Base-by-base conservation (phyloP, 345 rosid species). In the Acer negundo region DNA sequence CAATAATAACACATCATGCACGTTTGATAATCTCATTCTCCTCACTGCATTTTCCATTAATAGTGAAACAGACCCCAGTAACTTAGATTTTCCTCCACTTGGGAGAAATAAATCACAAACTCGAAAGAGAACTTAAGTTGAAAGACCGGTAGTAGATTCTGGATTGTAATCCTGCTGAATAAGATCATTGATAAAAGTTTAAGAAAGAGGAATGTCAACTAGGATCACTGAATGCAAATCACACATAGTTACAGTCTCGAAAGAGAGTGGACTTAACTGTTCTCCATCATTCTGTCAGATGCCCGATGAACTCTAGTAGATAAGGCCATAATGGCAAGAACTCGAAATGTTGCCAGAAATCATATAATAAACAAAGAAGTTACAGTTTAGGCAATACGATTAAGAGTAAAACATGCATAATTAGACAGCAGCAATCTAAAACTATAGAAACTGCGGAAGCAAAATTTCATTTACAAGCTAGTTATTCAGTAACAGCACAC, bases 391-490 rank as follows among this genome's bases (percentile, higher is more conserved):
- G 56, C 68, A 8, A 15, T 62, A 17, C 2, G n/a, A 62, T 74
- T 44, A 31, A 46, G 23, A 24, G 69, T 22, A 74, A 10, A 12
- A 62, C n/a, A 35, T 17, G 40, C 22, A 42, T 22, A 22, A 10
- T 15, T 19, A 72, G 23, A 16, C 58, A 74, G 75, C 16, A 9
- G 24, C 46, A 24, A 71, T 10, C 46, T 28, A 17, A 55, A 16
- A 55, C 35, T 70, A 64, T 28, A 55, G 6, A 5, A 62, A 74
- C 58, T 7, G 44, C 4, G 2, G 26, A 63, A 74, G 56, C 61
- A 62, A 72, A 63, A 46, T 74, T 59, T 47, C 42, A 16, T 44
- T 44, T 61, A 26, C 59, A 73, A 71, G 58, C 68, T 35, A 73
- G 62, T 19, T n/a, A 49, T 31, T 49, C 44, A 17, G 0, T 1